Evolutionary conservation across 768 basidiomycete genomes (phyloP).

Genomic region (Termitomyces sp.): DNA sequence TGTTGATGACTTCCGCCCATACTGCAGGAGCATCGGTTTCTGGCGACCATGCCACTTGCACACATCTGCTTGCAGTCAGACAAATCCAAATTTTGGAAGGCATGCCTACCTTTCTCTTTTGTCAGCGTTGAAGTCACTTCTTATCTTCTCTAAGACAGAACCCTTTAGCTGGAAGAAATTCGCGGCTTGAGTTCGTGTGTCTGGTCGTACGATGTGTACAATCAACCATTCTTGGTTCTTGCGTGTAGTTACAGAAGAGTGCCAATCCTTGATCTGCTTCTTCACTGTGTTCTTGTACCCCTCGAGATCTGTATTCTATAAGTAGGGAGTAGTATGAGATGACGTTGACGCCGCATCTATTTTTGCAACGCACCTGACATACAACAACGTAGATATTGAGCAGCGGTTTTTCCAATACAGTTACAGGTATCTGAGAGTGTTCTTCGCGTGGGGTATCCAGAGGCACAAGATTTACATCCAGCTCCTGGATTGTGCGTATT

Average conservation of each 20-base stretch:
- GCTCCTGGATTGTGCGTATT: conserved; percentile 84
- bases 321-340: conserved; percentile 14
- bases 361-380: conserved; percentile 68
- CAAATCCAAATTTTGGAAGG: conserved; percentile 7
- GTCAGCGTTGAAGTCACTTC: conserved; percentile 86
- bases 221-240: conserved; percentile 95
- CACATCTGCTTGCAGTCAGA: conserved; percentile 52
- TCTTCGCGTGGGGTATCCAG: conserved; percentile 72
- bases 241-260: conserved; percentile 55
- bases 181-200: conserved; percentile 54
- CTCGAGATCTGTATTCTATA: conserved; percentile 63
- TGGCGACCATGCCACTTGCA: conserved; percentile 76
- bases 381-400: conserved; percentile 83
- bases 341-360: not conserved
- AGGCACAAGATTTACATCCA: conserved; percentile 72
- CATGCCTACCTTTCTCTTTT: conserved; percentile 75
- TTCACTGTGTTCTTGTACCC: conserved; percentile 74
- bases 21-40: conserved; percentile 71
- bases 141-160: conserved; percentile 86
- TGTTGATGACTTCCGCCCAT: conserved; percentile 87
- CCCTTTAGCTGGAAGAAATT: conserved; percentile 84
- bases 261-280: conserved; percentile 94
- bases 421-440: conserved; percentile 70
- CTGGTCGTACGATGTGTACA: conserved; percentile 78
- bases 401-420: conserved; percentile 82